A percentile compares a stretch with the other conserved stretches of the same genome.
Conservation (phyloP, 179 eudicot genomes). For the Beta macrorhiza region DNA sequence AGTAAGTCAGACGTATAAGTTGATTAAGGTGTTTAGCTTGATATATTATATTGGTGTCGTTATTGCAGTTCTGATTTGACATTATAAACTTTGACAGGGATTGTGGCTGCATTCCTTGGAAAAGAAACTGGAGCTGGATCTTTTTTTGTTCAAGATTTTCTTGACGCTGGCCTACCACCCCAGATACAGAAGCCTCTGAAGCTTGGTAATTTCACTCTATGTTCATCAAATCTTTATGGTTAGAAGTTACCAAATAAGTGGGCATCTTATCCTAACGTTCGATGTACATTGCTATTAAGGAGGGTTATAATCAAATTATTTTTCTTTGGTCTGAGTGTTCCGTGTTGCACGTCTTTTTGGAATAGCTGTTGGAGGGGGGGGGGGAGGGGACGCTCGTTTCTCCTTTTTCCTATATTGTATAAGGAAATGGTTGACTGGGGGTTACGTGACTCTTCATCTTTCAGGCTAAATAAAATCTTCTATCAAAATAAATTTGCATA, state of each 20-base stretch:
- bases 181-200: constrained; percentile 62
- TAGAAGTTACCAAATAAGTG: background rate
- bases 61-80: constrained; percentile 1
- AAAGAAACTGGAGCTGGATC: constrained; percentile 78
- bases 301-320: background rate
- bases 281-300: background rate
- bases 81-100: constrained; percentile 43
- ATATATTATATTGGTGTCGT: background rate
- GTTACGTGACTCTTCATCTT: background rate
- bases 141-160: constrained; percentile 70
- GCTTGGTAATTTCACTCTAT: constrained; percentile 41
- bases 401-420: background rate
- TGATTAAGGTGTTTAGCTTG: background rate
- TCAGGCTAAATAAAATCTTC: background rate
- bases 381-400: no score
- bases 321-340: background rate
- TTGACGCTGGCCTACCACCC: constrained; percentile 91
- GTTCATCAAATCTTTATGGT: background rate
- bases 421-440: background rate
- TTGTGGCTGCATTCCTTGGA: constrained; percentile 81
- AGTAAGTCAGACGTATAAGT: background rate
- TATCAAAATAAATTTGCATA: background rate
- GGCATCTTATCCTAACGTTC: background rate
- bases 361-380: background rate
- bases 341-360: background rate